These are phyloP conservation scores for Globisporangium paroecandrum DNA, from an alignment of 352 stramenopile genomes.

Conservation along the genomic window DNA sequence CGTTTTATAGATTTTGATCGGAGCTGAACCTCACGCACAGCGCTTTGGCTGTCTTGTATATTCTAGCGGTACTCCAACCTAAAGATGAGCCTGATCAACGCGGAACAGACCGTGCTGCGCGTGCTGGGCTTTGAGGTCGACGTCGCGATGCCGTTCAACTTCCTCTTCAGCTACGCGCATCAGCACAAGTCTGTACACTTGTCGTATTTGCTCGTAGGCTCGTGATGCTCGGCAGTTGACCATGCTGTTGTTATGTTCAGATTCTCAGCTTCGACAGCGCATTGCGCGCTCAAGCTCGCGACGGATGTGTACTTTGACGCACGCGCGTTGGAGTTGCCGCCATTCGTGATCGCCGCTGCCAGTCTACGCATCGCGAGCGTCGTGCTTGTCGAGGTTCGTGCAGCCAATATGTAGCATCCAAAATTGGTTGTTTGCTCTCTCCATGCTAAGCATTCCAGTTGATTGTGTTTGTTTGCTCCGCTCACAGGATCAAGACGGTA, in stretches of 20 bases:
- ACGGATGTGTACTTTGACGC: constrained; percentile 34
- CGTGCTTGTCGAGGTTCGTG: constrained; percentile 19
- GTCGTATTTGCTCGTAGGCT: background rate
- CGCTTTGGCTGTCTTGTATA: background rate
- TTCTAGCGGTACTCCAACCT: constrained; percentile 35
- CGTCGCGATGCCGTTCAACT: constrained; percentile 31
- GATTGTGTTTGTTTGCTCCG: too few relatives aligned
- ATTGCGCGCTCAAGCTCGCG: constrained; percentile 34
- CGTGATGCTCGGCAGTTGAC: background rate
- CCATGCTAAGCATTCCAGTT: too few relatives aligned
- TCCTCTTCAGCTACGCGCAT: constrained; percentile 34
- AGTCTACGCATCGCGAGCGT: constrained; percentile 28
- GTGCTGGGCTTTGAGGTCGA: constrained; percentile 49
- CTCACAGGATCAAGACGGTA: background rate
- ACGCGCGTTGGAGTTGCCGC: constrained; percentile 21
- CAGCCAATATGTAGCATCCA: background rate
- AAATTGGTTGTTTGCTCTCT: background rate
- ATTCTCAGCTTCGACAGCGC: constrained; percentile 26
- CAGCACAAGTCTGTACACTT: constrained; percentile 21
- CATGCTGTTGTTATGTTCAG: constrained; percentile 9
- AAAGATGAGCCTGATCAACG: constrained; percentile 47
- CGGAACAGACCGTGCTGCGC: constrained; percentile 47
- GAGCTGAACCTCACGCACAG: too few relatives aligned
- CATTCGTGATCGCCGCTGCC: constrained; percentile 27
- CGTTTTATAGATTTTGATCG: too few relatives aligned